These are phyloP conservation scores for Fusarium kyushuense DNA, from an alignment of 2,329 filamentous ascomycete species.

Conservation along the genomic window DNA sequence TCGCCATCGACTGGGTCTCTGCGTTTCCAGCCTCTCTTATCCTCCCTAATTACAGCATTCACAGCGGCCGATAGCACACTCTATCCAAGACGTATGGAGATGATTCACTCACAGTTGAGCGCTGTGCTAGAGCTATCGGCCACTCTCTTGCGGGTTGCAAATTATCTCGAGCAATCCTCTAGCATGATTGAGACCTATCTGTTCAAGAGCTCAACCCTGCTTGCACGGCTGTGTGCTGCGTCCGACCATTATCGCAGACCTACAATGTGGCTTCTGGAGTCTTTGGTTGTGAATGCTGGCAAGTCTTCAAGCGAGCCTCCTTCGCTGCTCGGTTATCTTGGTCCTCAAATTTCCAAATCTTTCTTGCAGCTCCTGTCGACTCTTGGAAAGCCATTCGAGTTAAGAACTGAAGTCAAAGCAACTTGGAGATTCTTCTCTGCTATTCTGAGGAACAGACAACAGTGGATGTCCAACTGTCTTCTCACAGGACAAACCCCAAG, in stretches of 20 bases:
- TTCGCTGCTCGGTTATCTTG: constrained; percentile 93
- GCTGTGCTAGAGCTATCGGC: constrained; percentile 75
- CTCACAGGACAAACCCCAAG: constrained; percentile 89
- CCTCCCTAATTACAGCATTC: constrained; percentile 68
- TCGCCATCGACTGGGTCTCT: constrained; percentile 76
- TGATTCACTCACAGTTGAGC: constrained; percentile 72
- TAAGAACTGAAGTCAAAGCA: constrained; percentile 71
- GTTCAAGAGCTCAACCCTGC: constrained; percentile 81
- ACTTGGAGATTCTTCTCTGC: constrained; percentile 90
- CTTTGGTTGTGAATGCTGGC: constrained; percentile 77
- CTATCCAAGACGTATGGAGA: constrained; percentile 65
- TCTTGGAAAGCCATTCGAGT: constrained; percentile 79
- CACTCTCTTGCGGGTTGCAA: constrained; percentile 76
- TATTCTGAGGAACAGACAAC: constrained; percentile 88
- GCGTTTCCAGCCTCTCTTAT: constrained; percentile 81
- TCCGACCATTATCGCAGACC: constrained; percentile 74
- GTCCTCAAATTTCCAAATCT: constrained; percentile 82
- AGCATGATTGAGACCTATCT: constrained; percentile 80
- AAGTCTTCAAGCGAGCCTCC: constrained; percentile 79
- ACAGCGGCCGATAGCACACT: constrained; percentile 70
- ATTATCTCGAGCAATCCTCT: constrained; percentile 71
- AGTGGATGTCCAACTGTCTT: constrained; percentile 95
- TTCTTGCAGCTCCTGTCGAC: constrained; percentile 84
- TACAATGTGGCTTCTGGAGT: constrained; percentile 77
- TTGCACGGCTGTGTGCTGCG: constrained; percentile 81